Evolutionary conservation across 306 rosid species (phyloP), one percentile per base, ranked within the genome.

Genomic region (Trichosanthes truncata): DNA sequence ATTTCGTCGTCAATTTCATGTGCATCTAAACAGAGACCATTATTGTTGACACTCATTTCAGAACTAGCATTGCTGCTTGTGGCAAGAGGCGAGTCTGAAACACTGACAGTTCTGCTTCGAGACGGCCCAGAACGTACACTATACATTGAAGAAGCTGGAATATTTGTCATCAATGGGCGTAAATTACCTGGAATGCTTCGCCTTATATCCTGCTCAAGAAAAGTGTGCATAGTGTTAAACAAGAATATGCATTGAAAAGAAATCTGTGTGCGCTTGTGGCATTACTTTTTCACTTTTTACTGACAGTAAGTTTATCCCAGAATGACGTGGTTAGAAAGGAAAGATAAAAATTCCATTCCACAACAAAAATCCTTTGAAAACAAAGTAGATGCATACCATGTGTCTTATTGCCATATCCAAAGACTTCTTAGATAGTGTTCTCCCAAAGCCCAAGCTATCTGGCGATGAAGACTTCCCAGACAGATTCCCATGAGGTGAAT

Each of bases 401-500:
- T 94, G 98, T 83, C 98, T 87, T 78, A 94, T 90, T 63, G 98
- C 98, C 98, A 94, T 94, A 84, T 94, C 98, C 85, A 94, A 89
- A 61, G 98, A 94, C 84, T 92, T 94, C 93, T 92, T 94, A 80
- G 98, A 94, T 18, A 94, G 96, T n/a, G 93, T 82, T 86, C 98
- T 90, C 79, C 98, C 98, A 74, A 94, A 92, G 74, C 97, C 97
- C 43, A 90, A 87, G 86, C 96, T 89, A 79, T 94, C 97, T 14
- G 97, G 98, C 74, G 98, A 93, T 51, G 91, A 87, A 49, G 90
- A 89, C 89, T 89, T 94, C 77, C 88, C 92, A 76, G 98, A 89
- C 82, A 89, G 86, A 85, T 90, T 92, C 62, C 93, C 87, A 74
- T 46, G 89, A 31, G 98, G 93, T 82, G 97, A 90, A 49, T 88